These are phyloP conservation scores for Millerago galiae DNA, from an alignment of 805 yeast genomes.

Conservation along the genomic window DNA sequence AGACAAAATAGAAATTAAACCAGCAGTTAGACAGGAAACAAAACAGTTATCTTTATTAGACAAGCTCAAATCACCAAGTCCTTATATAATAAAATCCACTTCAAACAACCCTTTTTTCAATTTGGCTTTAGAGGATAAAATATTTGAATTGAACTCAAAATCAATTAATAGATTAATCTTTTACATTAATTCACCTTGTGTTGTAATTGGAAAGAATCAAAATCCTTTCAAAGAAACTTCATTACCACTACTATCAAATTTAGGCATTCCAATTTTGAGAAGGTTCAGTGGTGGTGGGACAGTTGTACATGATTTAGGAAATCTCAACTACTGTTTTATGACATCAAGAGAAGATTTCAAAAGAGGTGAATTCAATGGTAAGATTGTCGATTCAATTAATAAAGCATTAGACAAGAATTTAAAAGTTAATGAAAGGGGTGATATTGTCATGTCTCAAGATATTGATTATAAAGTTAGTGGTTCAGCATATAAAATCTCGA, in stretches of 20 bases:
- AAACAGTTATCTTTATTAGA: constrained; percentile 17
- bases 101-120: constrained; percentile 66
- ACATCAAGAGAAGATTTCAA: constrained; percentile 60
- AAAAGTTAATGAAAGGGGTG: constrained; percentile 68
- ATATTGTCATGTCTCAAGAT: constrained; percentile 40
- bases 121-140: constrained; percentile 73
- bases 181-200: constrained; percentile 75
- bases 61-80: constrained; percentile 24
- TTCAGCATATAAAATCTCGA: constrained; percentile 82
- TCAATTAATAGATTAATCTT: constrained; percentile 45
- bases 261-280: constrained; percentile 62
- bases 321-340: constrained; percentile 79
- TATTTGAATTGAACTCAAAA: constrained; percentile 61
- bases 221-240: constrained; percentile 89
- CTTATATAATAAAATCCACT: constrained; percentile 52
- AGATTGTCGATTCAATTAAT: constrained; percentile 36
- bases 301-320: constrained; percentile 90
- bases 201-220: constrained; percentile 94
- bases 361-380: constrained; percentile 30
- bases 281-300: constrained; percentile 94
- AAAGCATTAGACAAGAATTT: constrained; percentile 2
- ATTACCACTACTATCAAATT: constrained; percentile 42
- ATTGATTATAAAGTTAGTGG: constrained; percentile 71
- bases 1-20: background rate
- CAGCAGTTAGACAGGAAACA: background rate